Base-by-base conservation (phyloP, 2,329 filamentous ascomycete species). In the Thermoascus crustaceus region DNA sequence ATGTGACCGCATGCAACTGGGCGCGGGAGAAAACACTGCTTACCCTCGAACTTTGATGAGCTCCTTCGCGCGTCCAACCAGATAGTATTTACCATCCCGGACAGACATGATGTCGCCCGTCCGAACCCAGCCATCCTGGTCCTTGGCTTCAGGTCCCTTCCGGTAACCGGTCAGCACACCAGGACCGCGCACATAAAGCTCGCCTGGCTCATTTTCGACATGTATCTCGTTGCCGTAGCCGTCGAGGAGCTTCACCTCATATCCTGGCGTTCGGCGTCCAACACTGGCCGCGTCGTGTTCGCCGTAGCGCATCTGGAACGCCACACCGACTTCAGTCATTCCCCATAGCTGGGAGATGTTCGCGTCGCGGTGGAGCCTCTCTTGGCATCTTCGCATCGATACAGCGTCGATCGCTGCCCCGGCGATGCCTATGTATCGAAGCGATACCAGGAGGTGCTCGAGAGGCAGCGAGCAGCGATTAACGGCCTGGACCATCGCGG, bases 241-340 rank as follows among this genome's bases (percentile, higher is more conserved):
- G 6, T 57, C 54, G 5, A 63, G 31, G 29, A 68, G 39, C 18
- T 58, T 62, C 29, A 56, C 47, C 27, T 61, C 56, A 30, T 60
- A 60, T 3, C 64, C 66, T 1, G 65, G 51, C 7, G 71, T 39
- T 5, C 63, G 49, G 2, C 60, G 52, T 4, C 72, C 72, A 5
- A 75, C 66, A 26, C 69, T 71, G 14, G 61, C 68, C 4, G 53
- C 47, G 30, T 69, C 66, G 9, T 54, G 49, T 34, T 66, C 54
- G 2, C 54, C 50, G 34, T 58, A 63, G 11, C 52, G 54, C 35
- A 55, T 60, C 35, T 65, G 61, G 47, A 68, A 64, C 2, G 44
- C 59, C 45, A 54, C 61, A 37, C 72, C 72, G 45, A 52, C 61
- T 50, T 76, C 73, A 0, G 72, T 75, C 66, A 74, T 73, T 1